These are phyloP conservation scores for Talaromyces ruber DNA, from an alignment of 495 filamentous ascomycete species.

Conservation along the genomic window DNA sequence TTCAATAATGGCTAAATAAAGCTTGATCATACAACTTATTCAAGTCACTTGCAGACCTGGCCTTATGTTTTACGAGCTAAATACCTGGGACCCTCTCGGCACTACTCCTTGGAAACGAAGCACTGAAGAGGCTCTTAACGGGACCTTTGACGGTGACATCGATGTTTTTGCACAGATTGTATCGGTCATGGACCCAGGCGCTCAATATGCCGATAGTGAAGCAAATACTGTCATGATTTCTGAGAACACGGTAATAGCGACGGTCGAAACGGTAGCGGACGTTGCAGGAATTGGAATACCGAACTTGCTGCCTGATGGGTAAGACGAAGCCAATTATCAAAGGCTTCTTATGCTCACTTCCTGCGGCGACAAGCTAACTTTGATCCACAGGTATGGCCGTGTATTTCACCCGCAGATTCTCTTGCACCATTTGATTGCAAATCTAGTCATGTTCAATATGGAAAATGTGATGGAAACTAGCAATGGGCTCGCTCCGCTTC, in stretches of 20 bases:
- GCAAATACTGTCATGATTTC: not conserved
- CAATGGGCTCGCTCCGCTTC: not conserved
- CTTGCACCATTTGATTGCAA: not conserved
- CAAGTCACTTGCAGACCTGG: not conserved
- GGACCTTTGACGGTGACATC: not conserved
- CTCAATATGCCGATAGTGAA: not conserved
- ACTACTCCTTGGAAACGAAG: constrained; percentile 6
- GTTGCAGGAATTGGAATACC: not conserved
- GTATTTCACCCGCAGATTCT: not conserved
- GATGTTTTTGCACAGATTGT: not conserved
- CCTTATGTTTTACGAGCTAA: constrained; percentile 3
- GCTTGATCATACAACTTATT: not conserved
- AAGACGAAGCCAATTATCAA: not conserved
- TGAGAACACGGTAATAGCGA: not conserved
- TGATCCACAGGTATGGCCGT: not conserved
- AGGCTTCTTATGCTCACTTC: too few relatives aligned
- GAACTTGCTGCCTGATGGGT: constrained; percentile 2
- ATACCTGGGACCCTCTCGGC: constrained; percentile 3
- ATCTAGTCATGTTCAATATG: constrained; percentile 1
- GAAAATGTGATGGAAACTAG: constrained; percentile 2
- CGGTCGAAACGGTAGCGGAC: not conserved
- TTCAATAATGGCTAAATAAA: not conserved
- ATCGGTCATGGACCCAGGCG: not conserved
- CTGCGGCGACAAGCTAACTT: not conserved
- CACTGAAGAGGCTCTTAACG: not conserved